Evolutionary conservation across 129 eudicot species (phyloP), one percentile per base, ranked within the genome.

Genomic region (Tanacetum coccineum): DNA sequence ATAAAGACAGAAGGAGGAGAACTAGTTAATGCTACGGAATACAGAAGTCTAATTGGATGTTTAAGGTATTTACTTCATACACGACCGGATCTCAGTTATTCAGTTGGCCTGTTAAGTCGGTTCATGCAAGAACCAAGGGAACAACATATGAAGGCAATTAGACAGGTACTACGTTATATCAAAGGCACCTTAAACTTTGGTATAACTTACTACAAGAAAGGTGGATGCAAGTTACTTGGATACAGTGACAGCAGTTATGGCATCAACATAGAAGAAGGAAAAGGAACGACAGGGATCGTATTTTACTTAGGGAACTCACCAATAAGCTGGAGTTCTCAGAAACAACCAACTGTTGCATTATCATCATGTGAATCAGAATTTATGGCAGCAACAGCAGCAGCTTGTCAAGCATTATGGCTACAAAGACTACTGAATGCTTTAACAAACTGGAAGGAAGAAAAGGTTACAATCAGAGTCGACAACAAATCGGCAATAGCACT

Each of bases 241-340:
- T 44, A 44, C 4, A 48, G 53, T 48, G 53, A 48, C 53, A 48
- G 15, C 15, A 48, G 53, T 48, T 48, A 48, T 15, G 53, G n/a
- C 53, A 48, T 48, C 53, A 48, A 48, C 53, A 48, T 48, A 49
- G 54, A 49, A 49, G 54, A 49, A 49, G 54, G 54, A 17, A 49
- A 49, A 49, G 54, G 54, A 49, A 49, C 18, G 17, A 49, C 54
- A 12, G 54, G 54, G 54, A 49, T 49, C 17, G 3, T 49, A 13
- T 49, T 49, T 49, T 13, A 49, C 54, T 4, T 49, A 12, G 54
- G 54, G 54, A 49, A 49, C 1, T 49, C 54, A 49, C 54, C 54
- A 49, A 49, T 49, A 49, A 49, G 54, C 54, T 49, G 54, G 54
- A 49, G 54, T 49, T 49, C 54, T 49, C 54, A 49, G 54, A 49